phyloP scores from a whole-genome alignment of 23 red algal species.

The Agarophyton chilense region DNA sequence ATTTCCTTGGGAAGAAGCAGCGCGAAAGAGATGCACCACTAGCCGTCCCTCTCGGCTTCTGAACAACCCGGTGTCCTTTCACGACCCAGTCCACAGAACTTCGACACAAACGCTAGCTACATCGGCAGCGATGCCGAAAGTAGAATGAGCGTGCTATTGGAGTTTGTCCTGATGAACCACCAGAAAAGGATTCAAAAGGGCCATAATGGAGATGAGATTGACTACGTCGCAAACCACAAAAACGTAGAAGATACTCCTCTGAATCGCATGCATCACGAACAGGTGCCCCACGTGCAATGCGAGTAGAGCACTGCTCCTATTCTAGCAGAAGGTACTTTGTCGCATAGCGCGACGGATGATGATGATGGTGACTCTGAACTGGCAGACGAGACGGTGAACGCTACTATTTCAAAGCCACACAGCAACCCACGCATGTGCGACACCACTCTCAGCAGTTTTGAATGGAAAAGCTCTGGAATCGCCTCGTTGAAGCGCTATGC shows the following conservation, averaged over 20 bases:
- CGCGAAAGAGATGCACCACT: neutral
- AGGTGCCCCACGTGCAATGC: neutral
- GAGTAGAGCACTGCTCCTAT: neutral
- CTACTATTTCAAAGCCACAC: neutral
- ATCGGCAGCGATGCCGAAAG: constrained; percentile 39
- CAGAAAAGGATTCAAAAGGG: too few relatives aligned
- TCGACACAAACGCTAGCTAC: neutral
- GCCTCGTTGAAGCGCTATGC: neutral
- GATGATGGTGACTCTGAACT: neutral
- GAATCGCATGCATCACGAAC: neutral
- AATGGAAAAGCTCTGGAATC: constrained; percentile 2
- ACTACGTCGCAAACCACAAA: too few relatives aligned
- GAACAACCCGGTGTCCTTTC: neutral
- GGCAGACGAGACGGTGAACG: too few relatives aligned
- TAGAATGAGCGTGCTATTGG: constrained; percentile 18
- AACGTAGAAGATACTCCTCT: constrained; percentile 55
- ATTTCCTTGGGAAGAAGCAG: neutral
- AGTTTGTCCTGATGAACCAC: constrained; percentile 26
- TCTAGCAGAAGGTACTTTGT: neutral
- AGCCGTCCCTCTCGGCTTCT: neutral
- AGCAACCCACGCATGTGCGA: neutral
- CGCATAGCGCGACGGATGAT: neutral
- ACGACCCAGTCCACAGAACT: neutral
- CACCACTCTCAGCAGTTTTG: neutral
- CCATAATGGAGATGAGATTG: too few relatives aligned